phyloP scores from a whole-genome alignment of 768 basidiomycete genomes.

The Solioccasus polychromus region DNA sequence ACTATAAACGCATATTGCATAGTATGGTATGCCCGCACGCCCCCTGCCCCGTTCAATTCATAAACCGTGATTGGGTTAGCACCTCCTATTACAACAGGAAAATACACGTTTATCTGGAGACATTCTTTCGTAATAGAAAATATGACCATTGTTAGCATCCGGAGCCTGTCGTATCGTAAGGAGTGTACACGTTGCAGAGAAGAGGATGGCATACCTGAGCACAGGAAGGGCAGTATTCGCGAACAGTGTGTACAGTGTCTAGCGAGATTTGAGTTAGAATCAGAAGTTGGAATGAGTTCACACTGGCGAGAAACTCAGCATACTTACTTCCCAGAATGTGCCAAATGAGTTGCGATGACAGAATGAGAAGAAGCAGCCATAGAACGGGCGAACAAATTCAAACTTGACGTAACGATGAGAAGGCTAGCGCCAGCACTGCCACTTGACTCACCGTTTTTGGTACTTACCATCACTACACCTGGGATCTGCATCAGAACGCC shows the following conservation, averaged over 20 bases:
- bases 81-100: conserved; percentile 3
- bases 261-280: conserved; percentile 3
- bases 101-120: conserved; percentile 19
- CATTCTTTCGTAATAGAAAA: conserved; percentile 13
- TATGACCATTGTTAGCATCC: conserved; percentile 12
- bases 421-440: no score
- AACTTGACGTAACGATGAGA: no score
- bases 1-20: no score
- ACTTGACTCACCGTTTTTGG: no score
- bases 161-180: conserved; percentile 8
- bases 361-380: no score
- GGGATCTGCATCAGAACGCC: no score
- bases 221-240: conserved; percentile 16
- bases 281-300: conserved; percentile 11
- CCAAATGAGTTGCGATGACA: conserved; percentile 17
- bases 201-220: conserved; percentile 9
- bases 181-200: neutral
- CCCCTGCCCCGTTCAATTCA: no score
- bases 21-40: no score
- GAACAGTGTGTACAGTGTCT: conserved; percentile 1
- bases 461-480: no score
- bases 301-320: conserved; percentile 2
- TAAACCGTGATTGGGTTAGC: neutral
- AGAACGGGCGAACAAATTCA: no score
- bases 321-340: conserved; percentile 19